These are phyloP conservation scores for Pyrrhoderma noxium DNA, from an alignment of 1,284 basidiomycete species.

Conservation along the genomic window DNA sequence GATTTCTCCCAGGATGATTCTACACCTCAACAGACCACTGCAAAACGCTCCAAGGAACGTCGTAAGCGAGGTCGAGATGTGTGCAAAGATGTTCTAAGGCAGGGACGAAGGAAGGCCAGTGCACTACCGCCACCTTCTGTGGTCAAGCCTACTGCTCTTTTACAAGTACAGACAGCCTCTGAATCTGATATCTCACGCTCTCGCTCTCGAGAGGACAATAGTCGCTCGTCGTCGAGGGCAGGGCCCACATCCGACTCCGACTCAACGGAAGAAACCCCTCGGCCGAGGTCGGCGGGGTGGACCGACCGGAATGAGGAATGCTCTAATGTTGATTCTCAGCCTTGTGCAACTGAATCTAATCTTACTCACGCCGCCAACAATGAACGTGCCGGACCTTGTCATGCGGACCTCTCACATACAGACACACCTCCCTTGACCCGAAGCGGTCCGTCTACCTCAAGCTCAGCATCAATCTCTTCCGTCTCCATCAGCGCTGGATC, in stretches of 20 bases:
- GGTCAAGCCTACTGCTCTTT: neutral
- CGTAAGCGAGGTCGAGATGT: slow-evolving; percentile 17
- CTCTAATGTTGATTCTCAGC: too few relatives aligned
- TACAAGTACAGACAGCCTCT: slow-evolving; percentile 1
- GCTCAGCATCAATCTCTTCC: neutral
- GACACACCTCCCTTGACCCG: slow-evolving; percentile 6
- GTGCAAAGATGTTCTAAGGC: slow-evolving; percentile 14
- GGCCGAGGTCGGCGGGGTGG: slow-evolving; percentile 1
- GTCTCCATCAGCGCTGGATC: neutral
- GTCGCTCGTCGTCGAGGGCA: slow-evolving; percentile 9
- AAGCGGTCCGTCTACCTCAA: slow-evolving; percentile 7
- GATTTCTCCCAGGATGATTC: neutral
- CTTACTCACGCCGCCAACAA: too few relatives aligned
- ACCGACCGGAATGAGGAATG: too few relatives aligned
- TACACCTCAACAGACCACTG: neutral
- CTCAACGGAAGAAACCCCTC: slow-evolving; percentile 14
- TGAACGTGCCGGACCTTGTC: too few relatives aligned
- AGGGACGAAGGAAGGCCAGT: slow-evolving; percentile 12
- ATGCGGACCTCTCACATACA: neutral
- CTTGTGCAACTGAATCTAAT: too few relatives aligned
- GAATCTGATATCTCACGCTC: slow-evolving; percentile 8
- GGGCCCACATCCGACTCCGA: slow-evolving; percentile 9
- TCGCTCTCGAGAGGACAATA: slow-evolving; percentile 1
- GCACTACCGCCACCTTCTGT: neutral
- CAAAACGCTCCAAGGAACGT: slow-evolving; percentile 16